phyloP scores from a whole-genome alignment of 495 filamentous ascomycete species.

The Penicillium dipodomyicola region DNA sequence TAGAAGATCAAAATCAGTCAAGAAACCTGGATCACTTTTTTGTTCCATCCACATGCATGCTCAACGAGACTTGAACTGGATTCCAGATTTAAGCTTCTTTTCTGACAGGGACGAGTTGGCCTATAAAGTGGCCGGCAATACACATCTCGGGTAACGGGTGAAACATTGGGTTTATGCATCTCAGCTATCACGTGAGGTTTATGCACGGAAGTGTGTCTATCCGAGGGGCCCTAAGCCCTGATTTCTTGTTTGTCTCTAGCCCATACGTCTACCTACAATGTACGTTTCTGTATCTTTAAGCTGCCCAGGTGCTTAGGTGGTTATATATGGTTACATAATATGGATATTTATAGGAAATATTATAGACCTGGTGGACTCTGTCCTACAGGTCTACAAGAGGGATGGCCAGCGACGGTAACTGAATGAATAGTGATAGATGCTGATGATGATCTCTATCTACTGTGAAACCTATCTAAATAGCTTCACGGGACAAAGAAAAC shows the following conservation, averaged over 20 bases:
- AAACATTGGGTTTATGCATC: background rate
- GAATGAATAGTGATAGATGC: too few species aligned
- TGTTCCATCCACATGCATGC: background rate
- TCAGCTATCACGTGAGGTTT: background rate
- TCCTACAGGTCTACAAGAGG: too few species aligned
- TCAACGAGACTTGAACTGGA: background rate
- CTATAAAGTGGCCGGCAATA: slow-evolving; percentile 5
- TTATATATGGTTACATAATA: too few species aligned
- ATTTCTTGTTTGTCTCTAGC: background rate
- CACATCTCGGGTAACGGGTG: background rate
- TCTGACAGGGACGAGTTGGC: background rate
- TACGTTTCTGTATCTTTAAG: too few species aligned
- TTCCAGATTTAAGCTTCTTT: background rate
- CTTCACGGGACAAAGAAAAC: too few species aligned
- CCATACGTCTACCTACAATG: too few species aligned
- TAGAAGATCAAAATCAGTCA: background rate
- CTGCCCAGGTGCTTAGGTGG: too few species aligned
- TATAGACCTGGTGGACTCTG: too few species aligned
- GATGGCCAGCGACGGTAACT: too few species aligned
- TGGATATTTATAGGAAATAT: too few species aligned
- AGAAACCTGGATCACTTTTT: background rate
- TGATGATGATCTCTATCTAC: too few species aligned
- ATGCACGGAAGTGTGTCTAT: slow-evolving; percentile 4
- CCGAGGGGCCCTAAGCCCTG: slow-evolving; percentile 27
- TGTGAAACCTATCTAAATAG: too few species aligned